A percentile compares a stretch with the other conserved stretches of the same genome.
phyloP scores from a whole-genome alignment of 2,329 filamentous ascomycete genomes.

The Phyllosticta citribraziliensis region DNA sequence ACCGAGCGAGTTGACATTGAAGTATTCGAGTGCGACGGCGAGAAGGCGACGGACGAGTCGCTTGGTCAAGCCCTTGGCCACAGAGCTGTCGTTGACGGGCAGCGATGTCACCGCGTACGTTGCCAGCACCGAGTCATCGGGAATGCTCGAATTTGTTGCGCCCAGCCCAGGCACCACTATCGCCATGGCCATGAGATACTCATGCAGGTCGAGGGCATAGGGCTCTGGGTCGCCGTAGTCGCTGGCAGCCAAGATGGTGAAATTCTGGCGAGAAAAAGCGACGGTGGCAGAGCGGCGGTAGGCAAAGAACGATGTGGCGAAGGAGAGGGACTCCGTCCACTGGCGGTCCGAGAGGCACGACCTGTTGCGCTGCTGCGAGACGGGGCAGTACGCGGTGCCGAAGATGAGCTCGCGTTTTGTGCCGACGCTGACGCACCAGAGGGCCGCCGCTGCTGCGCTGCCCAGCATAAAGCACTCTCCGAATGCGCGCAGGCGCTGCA shows the following conservation, averaged over 20 bases:
- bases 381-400: constrained; percentile 1
- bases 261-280: not conserved
- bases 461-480: constrained; percentile 1
- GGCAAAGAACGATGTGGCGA: not conserved
- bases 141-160: too few species aligned
- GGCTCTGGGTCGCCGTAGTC: too few species aligned
- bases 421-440: not conserved
- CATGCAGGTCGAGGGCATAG: too few species aligned
- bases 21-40: constrained; percentile 3
- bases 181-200: too few species aligned
- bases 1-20: constrained; percentile 3
- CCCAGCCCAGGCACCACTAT: too few species aligned
- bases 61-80: not conserved
- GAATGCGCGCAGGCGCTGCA: not conserved
- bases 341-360: not conserved
- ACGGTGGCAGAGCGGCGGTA: constrained; percentile 6
- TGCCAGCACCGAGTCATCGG: not conserved
- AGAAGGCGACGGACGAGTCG: constrained; percentile 1
- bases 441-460: not conserved
- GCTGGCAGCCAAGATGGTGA: too few species aligned
- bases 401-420: constrained; percentile 2
- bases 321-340: not conserved
- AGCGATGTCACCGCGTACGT: constrained; percentile 4
- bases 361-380: not conserved
- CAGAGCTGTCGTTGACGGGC: constrained; percentile 5